These are phyloP conservation scores for Monosporascus ibericus DNA, from an alignment of 2,329 filamentous ascomycete genomes.

Conservation along the genomic window DNA sequence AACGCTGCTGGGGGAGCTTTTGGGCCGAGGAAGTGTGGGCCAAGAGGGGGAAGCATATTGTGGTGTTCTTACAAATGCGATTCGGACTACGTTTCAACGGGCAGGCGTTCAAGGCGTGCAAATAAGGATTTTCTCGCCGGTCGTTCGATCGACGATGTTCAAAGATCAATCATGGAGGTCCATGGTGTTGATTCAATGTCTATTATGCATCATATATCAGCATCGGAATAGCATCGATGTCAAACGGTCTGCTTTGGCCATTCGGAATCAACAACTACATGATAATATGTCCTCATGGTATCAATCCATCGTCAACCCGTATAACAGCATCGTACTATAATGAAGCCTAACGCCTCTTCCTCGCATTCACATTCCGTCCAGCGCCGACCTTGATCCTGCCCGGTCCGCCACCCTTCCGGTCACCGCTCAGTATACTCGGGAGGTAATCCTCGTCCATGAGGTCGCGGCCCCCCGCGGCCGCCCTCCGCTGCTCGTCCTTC, in stretches of 20 bases:
- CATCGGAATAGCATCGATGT: too few relatives aligned
- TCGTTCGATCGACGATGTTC: background rate
- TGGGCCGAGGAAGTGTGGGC: too few relatives aligned
- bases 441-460: slow-evolving; percentile 94
- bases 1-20: too few relatives aligned
- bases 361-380: slow-evolving; percentile 80
- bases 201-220: too few relatives aligned
- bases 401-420: slow-evolving; percentile 53
- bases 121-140: background rate
- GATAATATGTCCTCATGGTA: slow-evolving; percentile 5
- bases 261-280: too few relatives aligned
- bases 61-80: background rate
- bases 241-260: too few relatives aligned
- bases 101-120: background rate
- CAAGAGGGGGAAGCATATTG: background rate
- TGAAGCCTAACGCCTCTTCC: slow-evolving; percentile 41
- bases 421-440: slow-evolving; percentile 76
- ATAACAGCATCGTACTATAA: too few relatives aligned
- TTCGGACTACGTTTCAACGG: background rate
- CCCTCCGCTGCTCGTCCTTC: slow-evolving; percentile 56
- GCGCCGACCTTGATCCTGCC: slow-evolving; percentile 76
- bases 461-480: slow-evolving; percentile 58
- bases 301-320: slow-evolving; percentile 2
- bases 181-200: too few relatives aligned
- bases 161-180: too few relatives aligned